Conservation (phyloP, 2,329 filamentous ascomycete species). For the Zymoseptoria passerinii region DNA sequence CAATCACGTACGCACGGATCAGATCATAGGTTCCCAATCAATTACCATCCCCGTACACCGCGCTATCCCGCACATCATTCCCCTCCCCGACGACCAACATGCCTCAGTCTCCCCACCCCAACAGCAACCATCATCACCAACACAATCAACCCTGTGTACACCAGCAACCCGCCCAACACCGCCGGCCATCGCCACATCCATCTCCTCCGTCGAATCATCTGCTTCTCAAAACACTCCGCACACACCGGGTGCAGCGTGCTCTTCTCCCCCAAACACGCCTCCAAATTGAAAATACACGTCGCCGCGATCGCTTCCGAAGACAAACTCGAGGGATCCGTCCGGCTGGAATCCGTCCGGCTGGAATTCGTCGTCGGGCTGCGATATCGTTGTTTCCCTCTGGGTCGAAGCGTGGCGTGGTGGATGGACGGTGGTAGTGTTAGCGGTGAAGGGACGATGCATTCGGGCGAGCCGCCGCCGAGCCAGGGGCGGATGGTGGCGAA, state of each 20-base stretch:
- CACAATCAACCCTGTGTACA: neutral
- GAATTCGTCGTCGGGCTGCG: neutral
- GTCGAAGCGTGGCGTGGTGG: neutral
- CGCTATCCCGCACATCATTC: neutral
- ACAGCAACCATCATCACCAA: neutral
- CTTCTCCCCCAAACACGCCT: neutral
- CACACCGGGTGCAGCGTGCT: neutral
- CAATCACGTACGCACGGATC: neutral
- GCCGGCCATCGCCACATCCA: neutral
- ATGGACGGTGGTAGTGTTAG: neutral
- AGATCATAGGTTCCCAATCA: neutral
- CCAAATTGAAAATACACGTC: neutral
- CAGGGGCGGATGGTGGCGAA: neutral
- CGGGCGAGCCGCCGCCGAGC: neutral
- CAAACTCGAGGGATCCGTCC: neutral
- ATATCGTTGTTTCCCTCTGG: neutral
- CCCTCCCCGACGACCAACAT: neutral
- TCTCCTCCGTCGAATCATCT: neutral
- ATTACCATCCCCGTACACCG: neutral
- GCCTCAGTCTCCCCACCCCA: neutral
- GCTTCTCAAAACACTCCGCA: neutral
- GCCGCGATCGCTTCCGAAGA: neutral
- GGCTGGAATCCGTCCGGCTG: neutral
- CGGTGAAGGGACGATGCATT: neutral
- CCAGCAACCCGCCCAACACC: neutral